Evolutionary conservation across 2,329 filamentous ascomycete genomes (phyloP), one percentile per base, ranked within the genome.

Genomic region (Penicillium capsulatum): DNA sequence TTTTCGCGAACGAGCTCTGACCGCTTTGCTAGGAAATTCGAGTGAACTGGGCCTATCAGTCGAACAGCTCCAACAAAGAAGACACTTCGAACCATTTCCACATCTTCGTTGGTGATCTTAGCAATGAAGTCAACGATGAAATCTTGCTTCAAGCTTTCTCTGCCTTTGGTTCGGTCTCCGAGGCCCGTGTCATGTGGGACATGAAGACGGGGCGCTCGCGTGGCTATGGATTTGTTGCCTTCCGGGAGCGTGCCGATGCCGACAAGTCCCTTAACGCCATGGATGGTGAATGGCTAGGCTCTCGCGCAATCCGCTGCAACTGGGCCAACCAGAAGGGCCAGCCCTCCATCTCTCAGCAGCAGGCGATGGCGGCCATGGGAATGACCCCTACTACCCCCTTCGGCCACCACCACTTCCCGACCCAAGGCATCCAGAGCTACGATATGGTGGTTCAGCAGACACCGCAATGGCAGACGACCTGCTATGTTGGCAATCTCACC

Each of bases 251-350:
- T 49, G 73, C 79, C 24, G 92, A 98, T 60, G 92, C 92, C 17
- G 92, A 98, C 67, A 95, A 96, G 70, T 91, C 92, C 2, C 70
- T 98, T 59, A 94, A 84, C 70, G 89, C 89, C 48, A 98, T 98
- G 92, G 92, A 98, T 60, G 92, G 92, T 48, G 92, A 98, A 72
- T 98, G 92, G 92, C 83, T 98, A 36, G 92, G 92, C 38, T 97
- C 92, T 57, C 86, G 92, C 51, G 92, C 92, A 28, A 98, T 98
- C 62, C 90, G 92, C 56, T 97, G 91, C 79, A 98, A 98, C 75
- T 98, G 92, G 92, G 92, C 92, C 45, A 98, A 98, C 73, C 92
- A 98, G 64, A 98, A 98, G 75, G 92, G 92, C n/a, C 92, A 98
- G 63, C 92, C 92, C 40, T 97, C 92, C 2, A 96, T 97, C 67